Conservation (phyloP, 2,329 filamentous ascomycete genomes). For the Trichoderma koningii region DNA sequence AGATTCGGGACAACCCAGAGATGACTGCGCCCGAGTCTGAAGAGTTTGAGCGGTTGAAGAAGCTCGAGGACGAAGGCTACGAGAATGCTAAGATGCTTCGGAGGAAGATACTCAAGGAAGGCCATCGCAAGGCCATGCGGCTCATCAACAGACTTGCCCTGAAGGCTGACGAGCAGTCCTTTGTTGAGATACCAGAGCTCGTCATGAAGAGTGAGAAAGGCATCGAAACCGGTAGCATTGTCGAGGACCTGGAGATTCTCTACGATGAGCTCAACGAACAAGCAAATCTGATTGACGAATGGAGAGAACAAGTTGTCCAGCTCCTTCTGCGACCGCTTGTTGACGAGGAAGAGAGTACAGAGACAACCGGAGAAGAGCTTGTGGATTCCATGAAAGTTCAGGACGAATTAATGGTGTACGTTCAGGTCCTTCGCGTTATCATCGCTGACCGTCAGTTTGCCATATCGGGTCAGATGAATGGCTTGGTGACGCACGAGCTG, state of each 20-base stretch:
- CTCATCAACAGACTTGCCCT: slow-evolving; percentile 65
- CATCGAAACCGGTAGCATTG: slow-evolving; percentile 69
- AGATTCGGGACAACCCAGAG: slow-evolving; percentile 72
- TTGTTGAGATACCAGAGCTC: slow-evolving; percentile 63
- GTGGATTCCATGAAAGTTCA: slow-evolving; percentile 83
- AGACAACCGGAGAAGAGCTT: slow-evolving; percentile 87
- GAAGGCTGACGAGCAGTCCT: slow-evolving; percentile 54
- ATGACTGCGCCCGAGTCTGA: slow-evolving; percentile 67
- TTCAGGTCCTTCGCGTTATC: slow-evolving; percentile 72
- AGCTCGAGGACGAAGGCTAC: slow-evolving; percentile 71
- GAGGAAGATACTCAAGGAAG: slow-evolving; percentile 71
- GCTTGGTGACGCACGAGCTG: slow-evolving; percentile 73
- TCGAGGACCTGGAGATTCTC: slow-evolving; percentile 67
- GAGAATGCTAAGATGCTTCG: slow-evolving; percentile 76
- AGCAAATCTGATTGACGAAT: slow-evolving; percentile 68
- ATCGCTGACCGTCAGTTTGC: slow-evolving; percentile 78
- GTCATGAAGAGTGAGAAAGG: slow-evolving; percentile 58
- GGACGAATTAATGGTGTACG: slow-evolving; percentile 85
- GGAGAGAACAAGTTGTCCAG: slow-evolving; percentile 72
- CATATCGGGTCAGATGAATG: slow-evolving; percentile 75
- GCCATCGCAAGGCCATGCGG: slow-evolving; percentile 40
- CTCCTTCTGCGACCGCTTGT: slow-evolving; percentile 75
- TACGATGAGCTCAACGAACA: slow-evolving; percentile 70
- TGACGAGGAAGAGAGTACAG: slow-evolving; percentile 73
- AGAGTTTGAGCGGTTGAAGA: slow-evolving; percentile 66